These are phyloP conservation scores for Sporothrix brunneoviolacea DNA, from an alignment of 2,329 filamentous ascomycete genomes.

Conservation along the genomic window DNA sequence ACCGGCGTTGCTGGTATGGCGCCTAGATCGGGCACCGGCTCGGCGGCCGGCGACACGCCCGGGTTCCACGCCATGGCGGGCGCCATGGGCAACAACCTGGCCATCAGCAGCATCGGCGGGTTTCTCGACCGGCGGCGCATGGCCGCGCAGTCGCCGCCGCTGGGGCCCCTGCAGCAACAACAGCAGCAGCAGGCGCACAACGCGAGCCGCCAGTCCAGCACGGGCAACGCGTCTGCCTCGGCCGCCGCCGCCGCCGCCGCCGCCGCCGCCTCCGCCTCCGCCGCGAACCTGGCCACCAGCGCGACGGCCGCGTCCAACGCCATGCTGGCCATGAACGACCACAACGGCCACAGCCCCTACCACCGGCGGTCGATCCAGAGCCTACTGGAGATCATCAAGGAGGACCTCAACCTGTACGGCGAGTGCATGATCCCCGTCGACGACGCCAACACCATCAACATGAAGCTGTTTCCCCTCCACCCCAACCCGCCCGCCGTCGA, in stretches of 20 bases:
- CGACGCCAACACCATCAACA: slow-evolving; percentile 88
- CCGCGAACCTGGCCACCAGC: slow-evolving; percentile 25
- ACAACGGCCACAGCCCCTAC: slow-evolving; percentile 15
- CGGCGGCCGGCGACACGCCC: not conserved
- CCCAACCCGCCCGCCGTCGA: slow-evolving; percentile 69
- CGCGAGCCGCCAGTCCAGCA: too few relatives aligned
- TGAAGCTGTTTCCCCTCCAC: slow-evolving; percentile 88
- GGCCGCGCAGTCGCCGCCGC: slow-evolving; percentile 4
- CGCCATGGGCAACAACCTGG: not conserved
- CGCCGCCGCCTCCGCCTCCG: not conserved
- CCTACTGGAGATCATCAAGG: slow-evolving; percentile 69
- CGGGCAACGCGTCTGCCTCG: too few relatives aligned
- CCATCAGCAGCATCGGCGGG: slow-evolving; percentile 3
- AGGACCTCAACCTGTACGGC: slow-evolving; percentile 93
- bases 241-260: not conserved
- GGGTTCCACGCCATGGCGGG: slow-evolving; percentile 7
- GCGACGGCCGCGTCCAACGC: not conserved
- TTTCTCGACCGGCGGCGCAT: slow-evolving; percentile 8
- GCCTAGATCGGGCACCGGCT: not conserved
- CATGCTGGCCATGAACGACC: not conserved
- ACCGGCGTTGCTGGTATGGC: not conserved
- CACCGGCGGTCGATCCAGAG: slow-evolving; percentile 67
- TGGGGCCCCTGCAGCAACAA: slow-evolving; percentile 48
- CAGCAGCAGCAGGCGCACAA: slow-evolving; percentile 29
- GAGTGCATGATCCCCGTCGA: slow-evolving; percentile 98